Conservation (phyloP, 2,329 filamentous ascomycete species). For the Albophoma yamanashiensis region DNA sequence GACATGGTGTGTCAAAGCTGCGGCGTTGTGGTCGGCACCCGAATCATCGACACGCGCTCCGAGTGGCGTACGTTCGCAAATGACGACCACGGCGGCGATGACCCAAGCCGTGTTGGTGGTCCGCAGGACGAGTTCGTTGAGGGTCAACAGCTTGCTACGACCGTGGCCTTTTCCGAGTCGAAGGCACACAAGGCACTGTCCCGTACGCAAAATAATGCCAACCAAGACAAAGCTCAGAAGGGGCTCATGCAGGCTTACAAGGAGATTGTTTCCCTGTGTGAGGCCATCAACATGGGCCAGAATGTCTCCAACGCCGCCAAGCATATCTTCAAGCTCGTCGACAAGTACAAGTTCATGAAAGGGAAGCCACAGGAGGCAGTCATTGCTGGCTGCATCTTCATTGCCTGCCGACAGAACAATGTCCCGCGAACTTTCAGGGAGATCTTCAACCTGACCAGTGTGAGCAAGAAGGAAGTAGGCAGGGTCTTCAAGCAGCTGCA, state of each 20-base stretch:
- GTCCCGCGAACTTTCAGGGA: slow-evolving; percentile 88
- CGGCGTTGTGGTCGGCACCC: slow-evolving; percentile 79
- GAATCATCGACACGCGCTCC: slow-evolving; percentile 89
- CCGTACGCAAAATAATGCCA: slow-evolving; percentile 77
- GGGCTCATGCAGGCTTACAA: slow-evolving; percentile 74
- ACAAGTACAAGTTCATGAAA: slow-evolving; percentile 89
- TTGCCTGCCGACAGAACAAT: slow-evolving; percentile 83
- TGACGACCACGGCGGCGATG: slow-evolving; percentile 91
- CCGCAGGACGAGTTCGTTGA: slow-evolving; percentile 82
- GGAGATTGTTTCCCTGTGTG: slow-evolving; percentile 79
- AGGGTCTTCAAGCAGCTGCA: slow-evolving; percentile 90
- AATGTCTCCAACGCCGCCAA: slow-evolving; percentile 83
- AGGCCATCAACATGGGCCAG: slow-evolving; percentile 70
- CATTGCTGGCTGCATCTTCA: slow-evolving; percentile 94
- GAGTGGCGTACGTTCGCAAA: slow-evolving; percentile 99
- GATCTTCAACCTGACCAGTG: slow-evolving; percentile 85
- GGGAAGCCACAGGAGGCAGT: slow-evolving; percentile 90
- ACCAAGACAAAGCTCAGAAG: slow-evolving; percentile 76
- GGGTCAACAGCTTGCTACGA: slow-evolving; percentile 80
- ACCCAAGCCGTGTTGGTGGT: slow-evolving; percentile 96
- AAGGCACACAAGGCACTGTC: slow-evolving; percentile 64
- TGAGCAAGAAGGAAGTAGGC: slow-evolving; percentile 95
- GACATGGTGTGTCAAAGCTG: slow-evolving; percentile 91
- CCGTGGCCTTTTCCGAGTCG: slow-evolving; percentile 73
- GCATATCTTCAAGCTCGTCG: slow-evolving; percentile 88